Conservation (phyloP, 1,284 basidiomycete species). For the Somion occarium region DNA sequence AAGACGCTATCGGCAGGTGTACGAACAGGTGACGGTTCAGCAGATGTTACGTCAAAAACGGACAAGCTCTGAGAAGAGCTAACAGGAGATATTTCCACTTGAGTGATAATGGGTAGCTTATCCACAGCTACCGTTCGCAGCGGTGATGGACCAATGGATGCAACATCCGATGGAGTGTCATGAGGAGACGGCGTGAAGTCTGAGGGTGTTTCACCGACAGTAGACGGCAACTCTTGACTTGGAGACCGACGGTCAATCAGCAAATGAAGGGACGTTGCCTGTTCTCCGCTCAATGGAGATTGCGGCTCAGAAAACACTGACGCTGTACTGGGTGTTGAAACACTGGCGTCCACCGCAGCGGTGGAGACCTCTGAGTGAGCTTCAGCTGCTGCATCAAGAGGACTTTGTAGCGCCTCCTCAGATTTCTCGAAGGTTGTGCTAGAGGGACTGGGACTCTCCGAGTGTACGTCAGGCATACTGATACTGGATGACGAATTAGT, state of each 20-base stretch:
- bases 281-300: no score
- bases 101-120: background rate
- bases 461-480: no score
- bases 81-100: background rate
- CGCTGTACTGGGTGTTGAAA: no score
- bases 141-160: background rate
- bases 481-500: no score
- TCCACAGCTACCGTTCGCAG: background rate
- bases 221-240: background rate
- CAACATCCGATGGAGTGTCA: background rate
- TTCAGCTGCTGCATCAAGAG: no score
- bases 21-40: background rate
- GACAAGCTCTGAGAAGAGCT: background rate
- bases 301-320: no score
- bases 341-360: no score
- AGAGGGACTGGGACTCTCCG: no score
- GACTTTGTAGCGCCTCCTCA: no score
- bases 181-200: background rate
- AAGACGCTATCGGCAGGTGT: background rate
- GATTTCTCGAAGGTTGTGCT: no score
- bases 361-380: no score
- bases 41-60: background rate
- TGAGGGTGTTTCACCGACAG: background rate
- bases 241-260: background rate
- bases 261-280: background rate